These are phyloP conservation scores for Ascocoryne sarcoides DNA, from an alignment of 2,329 filamentous ascomycete species.

Conservation along the genomic window DNA sequence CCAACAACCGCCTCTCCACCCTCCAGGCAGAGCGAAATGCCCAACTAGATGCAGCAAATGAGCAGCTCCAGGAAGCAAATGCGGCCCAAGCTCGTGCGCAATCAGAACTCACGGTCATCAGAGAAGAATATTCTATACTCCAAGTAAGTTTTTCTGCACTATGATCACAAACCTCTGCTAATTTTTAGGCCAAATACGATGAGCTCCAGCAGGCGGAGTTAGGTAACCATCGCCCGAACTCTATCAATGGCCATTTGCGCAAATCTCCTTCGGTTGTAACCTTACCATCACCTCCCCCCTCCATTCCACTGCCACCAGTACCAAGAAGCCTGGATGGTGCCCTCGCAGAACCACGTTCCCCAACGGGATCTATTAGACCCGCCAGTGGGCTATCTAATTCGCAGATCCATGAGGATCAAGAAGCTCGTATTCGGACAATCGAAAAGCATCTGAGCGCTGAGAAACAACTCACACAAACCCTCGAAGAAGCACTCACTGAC, in stretches of 20 bases:
- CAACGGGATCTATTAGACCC: constrained; percentile 50
- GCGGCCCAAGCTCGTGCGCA: constrained; percentile 54
- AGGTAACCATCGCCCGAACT: constrained; percentile 46
- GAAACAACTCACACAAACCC: constrained; percentile 88
- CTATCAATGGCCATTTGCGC: constrained; percentile 42
- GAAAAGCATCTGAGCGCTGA: constrained; percentile 95
- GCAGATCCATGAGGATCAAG: constrained; percentile 88
- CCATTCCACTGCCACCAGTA: constrained; percentile 89
- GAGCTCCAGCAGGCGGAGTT: constrained; percentile 37
- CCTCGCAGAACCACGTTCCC: constrained; percentile 33
- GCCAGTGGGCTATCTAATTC: constrained; percentile 66
- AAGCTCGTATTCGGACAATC: constrained; percentile 87
- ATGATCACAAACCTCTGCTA: constrained; percentile 7
- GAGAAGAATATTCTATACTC: constrained; percentile 63
- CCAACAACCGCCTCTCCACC: constrained; percentile 77
- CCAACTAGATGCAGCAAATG: constrained; percentile 70
- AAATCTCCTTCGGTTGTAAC: constrained; percentile 79
- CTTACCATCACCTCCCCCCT: constrained; percentile 85
- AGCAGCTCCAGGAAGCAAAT: constrained; percentile 51
- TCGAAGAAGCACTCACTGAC: constrained; percentile 92
- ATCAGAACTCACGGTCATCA: constrained; percentile 57
- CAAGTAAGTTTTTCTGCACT: constrained; percentile 38
- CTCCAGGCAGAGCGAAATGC: constrained; percentile 65
- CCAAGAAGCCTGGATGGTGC: constrained; percentile 45
- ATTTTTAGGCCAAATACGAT: constrained; percentile 49